Evolutionary conservation across 371 early-diverging fungal species (phyloP).

Genomic region (Syncephalastrum sp.): DNA sequence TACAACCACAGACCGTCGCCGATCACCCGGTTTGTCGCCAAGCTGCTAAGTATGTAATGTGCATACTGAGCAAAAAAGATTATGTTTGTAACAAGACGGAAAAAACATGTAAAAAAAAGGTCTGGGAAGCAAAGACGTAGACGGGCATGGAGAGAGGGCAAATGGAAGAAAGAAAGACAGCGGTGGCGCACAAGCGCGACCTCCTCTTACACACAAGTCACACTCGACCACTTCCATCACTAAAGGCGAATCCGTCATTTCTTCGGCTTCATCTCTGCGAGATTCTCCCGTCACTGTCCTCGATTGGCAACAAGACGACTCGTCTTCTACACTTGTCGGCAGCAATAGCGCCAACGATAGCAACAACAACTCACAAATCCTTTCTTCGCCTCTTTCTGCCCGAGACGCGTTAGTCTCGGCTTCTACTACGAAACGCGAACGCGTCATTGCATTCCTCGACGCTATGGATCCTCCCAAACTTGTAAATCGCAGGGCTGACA

Average conservation of each 20-base stretch:
- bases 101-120: too few species aligned
- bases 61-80: not conserved
- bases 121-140: too few species aligned
- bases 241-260: constrained; percentile 19
- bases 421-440: not conserved
- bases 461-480: constrained; percentile 29
- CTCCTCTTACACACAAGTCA: constrained; percentile 23
- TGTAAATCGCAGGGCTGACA: constrained; percentile 44
- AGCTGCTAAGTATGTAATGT: constrained; percentile 20
- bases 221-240: constrained; percentile 30
- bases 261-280: constrained; percentile 13
- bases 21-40: constrained; percentile 23
- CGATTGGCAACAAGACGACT: constrained; percentile 1
- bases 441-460: constrained; percentile 4
- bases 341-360: not conserved
- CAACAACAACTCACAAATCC: constrained; percentile 3
- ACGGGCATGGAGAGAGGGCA: too few species aligned
- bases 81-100: too few species aligned
- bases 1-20: constrained; percentile 21
- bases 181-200: constrained; percentile 1
- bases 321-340: constrained; percentile 2
- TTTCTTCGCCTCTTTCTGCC: constrained; percentile 5
- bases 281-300: not conserved
- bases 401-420: not conserved
- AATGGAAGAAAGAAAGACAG: too few species aligned